These are phyloP conservation scores for Parathielavia hyrcaniae DNA, from an alignment of 495 filamentous ascomycete genomes.

Conservation along the genomic window DNA sequence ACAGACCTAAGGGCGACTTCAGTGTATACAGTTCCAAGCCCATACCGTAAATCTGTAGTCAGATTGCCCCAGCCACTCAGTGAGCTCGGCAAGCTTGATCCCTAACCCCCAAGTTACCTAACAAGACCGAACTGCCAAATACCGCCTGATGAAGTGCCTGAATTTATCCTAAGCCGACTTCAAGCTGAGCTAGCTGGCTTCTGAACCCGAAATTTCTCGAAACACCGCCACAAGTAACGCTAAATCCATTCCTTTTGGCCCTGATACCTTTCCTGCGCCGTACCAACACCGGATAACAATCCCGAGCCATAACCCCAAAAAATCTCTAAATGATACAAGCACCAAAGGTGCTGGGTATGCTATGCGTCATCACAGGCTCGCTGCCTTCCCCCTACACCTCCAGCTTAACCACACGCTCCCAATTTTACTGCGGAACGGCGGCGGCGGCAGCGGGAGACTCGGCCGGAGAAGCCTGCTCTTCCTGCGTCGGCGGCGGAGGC, in stretches of 20 bases:
- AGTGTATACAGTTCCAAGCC: too few relatives aligned
- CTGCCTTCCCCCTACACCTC: neutral
- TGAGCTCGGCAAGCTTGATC: too few relatives aligned
- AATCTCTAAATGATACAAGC: neutral
- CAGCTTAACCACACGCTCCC: neutral
- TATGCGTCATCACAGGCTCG: neutral
- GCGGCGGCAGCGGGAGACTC: neutral
- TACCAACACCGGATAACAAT: neutral
- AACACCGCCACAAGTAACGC: neutral
- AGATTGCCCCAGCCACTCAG: too few relatives aligned
- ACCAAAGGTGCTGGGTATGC: neutral
- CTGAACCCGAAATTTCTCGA: neutral
- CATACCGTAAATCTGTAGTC: too few relatives aligned
- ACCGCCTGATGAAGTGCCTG: too few relatives aligned
- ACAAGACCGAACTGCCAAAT: too few relatives aligned
- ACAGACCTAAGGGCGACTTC: too few relatives aligned
- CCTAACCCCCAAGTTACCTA: too few relatives aligned
- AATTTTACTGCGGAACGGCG: slow-evolving; percentile 9
- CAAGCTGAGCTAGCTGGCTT: too few relatives aligned
- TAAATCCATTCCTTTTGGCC: neutral
- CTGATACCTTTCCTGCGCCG: neutral
- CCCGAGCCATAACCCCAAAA: neutral
- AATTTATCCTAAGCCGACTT: too few relatives aligned
- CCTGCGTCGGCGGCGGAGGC: neutral
- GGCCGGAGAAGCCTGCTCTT: neutral